Conservation (phyloP, 192 early-diverging fungal species). For the Entomortierella parvispora region DNA sequence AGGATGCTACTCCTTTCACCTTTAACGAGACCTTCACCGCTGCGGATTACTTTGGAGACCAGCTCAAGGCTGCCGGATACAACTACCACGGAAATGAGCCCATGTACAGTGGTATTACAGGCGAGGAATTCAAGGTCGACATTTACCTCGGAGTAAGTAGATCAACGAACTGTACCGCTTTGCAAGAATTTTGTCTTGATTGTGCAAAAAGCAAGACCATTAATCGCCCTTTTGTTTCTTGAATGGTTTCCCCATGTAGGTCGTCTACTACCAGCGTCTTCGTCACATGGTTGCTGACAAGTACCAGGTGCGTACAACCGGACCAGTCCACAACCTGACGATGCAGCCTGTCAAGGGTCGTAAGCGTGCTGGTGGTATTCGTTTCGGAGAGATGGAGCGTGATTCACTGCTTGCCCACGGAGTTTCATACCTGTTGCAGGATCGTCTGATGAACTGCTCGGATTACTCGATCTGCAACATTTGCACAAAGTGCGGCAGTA, state of each 20-base stretch:
- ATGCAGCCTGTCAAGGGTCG: slow-evolving; percentile 97
- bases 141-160: slow-evolving; percentile 96
- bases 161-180: too few species aligned
- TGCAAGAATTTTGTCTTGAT: not conserved
- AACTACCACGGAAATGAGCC: slow-evolving; percentile 99
- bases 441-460: slow-evolving; percentile 99
- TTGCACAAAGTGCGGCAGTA: slow-evolving; percentile 88
- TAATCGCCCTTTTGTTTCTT: slow-evolving; percentile 15
- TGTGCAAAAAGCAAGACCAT: too few species aligned
- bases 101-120: slow-evolving; percentile 98
- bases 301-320: slow-evolving; percentile 99
- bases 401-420: slow-evolving; percentile 98
- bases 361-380: slow-evolving; percentile 96
- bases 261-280: slow-evolving; percentile 99
- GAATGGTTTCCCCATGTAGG: slow-evolving; percentile 54
- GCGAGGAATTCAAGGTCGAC: slow-evolving; percentile 96
- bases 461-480: slow-evolving; percentile 91
- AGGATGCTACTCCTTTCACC: slow-evolving; percentile 91
- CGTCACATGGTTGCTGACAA: slow-evolving; percentile 99
- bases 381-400: slow-evolving; percentile 99
- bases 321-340: slow-evolving; percentile 95
- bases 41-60: slow-evolving; percentile 96
- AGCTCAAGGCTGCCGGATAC: slow-evolving; percentile 90
- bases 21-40: slow-evolving; percentile 90
- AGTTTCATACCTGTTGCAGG: slow-evolving; percentile 94